Evolutionary conservation across 495 filamentous ascomycete genomes (phyloP).

Genomic region (Penicillium cosmopolitanum): DNA sequence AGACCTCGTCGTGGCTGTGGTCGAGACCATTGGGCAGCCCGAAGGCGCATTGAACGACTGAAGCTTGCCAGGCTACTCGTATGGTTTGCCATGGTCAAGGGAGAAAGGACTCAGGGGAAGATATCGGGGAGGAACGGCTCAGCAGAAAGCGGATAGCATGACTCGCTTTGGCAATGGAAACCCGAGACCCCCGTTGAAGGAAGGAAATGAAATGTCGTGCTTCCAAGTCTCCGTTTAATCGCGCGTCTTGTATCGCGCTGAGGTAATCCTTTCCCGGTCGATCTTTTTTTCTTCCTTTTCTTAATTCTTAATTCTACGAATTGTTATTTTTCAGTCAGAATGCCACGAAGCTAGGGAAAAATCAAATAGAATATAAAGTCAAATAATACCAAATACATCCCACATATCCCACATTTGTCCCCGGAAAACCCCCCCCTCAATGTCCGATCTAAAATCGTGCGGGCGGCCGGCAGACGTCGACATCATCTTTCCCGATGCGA

Average conservation of each 20-base stretch:
- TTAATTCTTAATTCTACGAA: neutral
- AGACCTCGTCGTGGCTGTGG: constrained; percentile 25
- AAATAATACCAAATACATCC: neutral
- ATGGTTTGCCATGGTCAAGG: constrained; percentile 17
- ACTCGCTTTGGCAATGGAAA: constrained; percentile 18
- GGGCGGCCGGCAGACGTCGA: constrained; percentile 25
- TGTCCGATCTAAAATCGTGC: neutral
- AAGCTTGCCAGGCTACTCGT: constrained; percentile 14
- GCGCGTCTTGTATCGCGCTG: constrained; percentile 22
- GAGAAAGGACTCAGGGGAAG: neutral
- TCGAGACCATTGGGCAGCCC: constrained; percentile 10
- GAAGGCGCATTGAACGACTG: constrained; percentile 23
- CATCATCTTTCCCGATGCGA: constrained; percentile 25
- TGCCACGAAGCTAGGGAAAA: neutral
- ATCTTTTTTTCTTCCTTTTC: constrained; percentile 8
- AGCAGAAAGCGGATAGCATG: constrained; percentile 12
- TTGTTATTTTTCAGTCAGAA: neutral
- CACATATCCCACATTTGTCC: neutral
- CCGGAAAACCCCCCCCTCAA: neutral
- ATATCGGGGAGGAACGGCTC: constrained; percentile 10
- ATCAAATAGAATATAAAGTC: neutral
- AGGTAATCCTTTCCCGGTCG: constrained; percentile 25
- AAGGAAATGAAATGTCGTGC: constrained; percentile 4
- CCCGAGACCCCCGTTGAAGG: constrained; percentile 6
- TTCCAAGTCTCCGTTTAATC: constrained; percentile 3